Evolutionary conservation across 2,329 filamentous ascomycete species (phyloP).

Genomic region (Aspergillus ustus): DNA sequence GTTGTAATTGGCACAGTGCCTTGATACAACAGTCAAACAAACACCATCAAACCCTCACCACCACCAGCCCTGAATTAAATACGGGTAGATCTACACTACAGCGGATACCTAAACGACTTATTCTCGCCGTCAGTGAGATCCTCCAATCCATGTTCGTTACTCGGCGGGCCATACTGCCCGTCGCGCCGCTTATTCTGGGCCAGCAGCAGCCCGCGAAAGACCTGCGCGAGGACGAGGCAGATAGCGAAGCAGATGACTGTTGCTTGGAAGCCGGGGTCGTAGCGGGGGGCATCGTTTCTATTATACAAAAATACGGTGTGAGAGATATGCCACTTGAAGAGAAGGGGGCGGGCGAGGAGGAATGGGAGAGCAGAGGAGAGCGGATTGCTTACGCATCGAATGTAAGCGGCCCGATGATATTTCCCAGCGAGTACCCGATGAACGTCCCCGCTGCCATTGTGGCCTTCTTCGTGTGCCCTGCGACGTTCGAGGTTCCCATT

Average conservation of each 20-base stretch:
- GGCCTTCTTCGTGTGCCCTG: conserved; percentile 21
- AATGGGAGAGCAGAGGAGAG: not conserved
- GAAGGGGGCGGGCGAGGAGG: too few species aligned
- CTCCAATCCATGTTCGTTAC: conserved; percentile 7
- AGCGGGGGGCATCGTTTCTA: conserved; percentile 13
- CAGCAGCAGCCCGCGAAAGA: conserved; percentile 6
- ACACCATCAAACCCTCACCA: too few species aligned
- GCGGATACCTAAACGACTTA: conserved; percentile 16
- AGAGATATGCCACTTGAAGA: too few species aligned
- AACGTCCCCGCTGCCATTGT: conserved; percentile 20
- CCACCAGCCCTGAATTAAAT: too few species aligned
- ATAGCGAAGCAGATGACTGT: conserved; percentile 15
- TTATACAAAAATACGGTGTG: not conserved
- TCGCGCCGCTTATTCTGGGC: conserved; percentile 11
- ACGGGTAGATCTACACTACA: too few species aligned
- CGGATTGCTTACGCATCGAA: conserved; percentile 15
- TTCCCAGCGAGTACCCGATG: conserved; percentile 19
- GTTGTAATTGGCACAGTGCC: too few species aligned
- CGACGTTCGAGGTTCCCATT: conserved; percentile 20
- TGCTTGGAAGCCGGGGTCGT: conserved; percentile 17
- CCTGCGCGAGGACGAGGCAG: conserved; percentile 12
- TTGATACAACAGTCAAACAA: too few species aligned
- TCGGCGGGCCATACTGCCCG: conserved; percentile 8
- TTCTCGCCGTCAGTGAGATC: conserved; percentile 15
- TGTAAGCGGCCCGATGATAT: conserved; percentile 17